phyloP scores from a whole-genome alignment of 306 rosid species.

The Cucurbita maxima region DNA sequence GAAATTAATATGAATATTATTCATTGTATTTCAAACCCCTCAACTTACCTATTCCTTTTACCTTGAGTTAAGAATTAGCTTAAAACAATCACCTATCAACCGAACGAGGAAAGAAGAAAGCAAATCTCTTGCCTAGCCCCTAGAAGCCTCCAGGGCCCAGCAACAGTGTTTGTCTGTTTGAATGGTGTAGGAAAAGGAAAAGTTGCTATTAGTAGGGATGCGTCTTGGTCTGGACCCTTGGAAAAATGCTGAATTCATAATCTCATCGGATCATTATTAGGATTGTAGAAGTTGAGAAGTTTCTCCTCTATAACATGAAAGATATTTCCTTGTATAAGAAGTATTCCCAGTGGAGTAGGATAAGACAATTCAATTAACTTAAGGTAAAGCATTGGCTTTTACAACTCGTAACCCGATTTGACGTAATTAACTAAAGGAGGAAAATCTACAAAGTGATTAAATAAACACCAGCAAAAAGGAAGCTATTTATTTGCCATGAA shows the following conservation, averaged over 20 bases:
- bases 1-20: not conserved
- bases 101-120: not conserved
- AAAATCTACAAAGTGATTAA: not conserved
- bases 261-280: not conserved
- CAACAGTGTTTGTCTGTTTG: not conserved
- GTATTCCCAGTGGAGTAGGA: not conserved
- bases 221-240: not conserved
- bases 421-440: not conserved
- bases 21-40: not conserved
- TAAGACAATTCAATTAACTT: not conserved
- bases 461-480: not conserved
- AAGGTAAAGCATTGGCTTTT: not conserved
- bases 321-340: not conserved
- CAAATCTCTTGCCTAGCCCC: not conserved
- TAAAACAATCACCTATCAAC: not conserved
- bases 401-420: not conserved
- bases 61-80: not conserved
- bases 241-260: not conserved
- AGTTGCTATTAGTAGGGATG: not conserved
- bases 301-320: not conserved
- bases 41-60: not conserved
- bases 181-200: not conserved
- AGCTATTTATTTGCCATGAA: not conserved
- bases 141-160: not conserved
- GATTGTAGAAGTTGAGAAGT: not conserved